Percentiles rank a stretch among this genome's conserved stretches.
These are phyloP conservation scores for Leucoagaricus sp. DNA, from an alignment of 1,284 basidiomycete genomes.

Conservation along the genomic window DNA sequence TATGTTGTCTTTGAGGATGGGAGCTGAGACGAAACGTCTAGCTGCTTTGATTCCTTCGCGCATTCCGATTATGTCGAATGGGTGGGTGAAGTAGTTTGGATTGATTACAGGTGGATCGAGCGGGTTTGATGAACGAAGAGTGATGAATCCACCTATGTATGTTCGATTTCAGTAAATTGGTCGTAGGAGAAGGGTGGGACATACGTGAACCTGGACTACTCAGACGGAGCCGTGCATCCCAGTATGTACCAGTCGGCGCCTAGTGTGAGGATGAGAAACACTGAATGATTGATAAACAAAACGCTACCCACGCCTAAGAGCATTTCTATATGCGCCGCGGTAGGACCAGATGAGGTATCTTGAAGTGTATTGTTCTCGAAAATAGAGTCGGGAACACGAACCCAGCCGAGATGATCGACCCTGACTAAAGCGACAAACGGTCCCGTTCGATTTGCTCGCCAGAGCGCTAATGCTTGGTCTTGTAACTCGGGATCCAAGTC, in stretches of 20 bases:
- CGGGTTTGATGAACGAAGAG: slow-evolving; percentile 30
- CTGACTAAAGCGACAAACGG: slow-evolving; percentile 15
- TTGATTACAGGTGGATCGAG: slow-evolving; percentile 38
- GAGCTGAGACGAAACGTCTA: slow-evolving; percentile 26
- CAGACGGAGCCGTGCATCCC: neutral
- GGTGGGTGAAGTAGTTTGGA: slow-evolving; percentile 31
- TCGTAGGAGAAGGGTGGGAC: neutral
- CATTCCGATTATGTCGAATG: slow-evolving; percentile 27
- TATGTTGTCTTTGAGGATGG: slow-evolving; percentile 30
- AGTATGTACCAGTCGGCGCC: neutral
- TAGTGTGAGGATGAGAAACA: neutral
- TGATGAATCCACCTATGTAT: slow-evolving; percentile 32
- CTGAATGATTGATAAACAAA: neutral
- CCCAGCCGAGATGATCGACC: slow-evolving; percentile 14
- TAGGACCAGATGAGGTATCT: slow-evolving; percentile 18
- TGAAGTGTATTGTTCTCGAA: slow-evolving; percentile 8
- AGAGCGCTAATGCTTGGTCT: slow-evolving; percentile 17
- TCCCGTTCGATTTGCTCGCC: slow-evolving; percentile 20
- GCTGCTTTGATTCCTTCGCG: slow-evolving; percentile 25
- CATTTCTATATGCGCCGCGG: slow-evolving; percentile 18
- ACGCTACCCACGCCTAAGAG: slow-evolving; percentile 6
- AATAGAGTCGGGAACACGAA: slow-evolving; percentile 14
- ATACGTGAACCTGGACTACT: slow-evolving; percentile 2
- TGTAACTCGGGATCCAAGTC: slow-evolving; percentile 11
- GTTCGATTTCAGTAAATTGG: neutral